phyloP scores from a whole-genome alignment of 257 asterid species.

The Solanum habrochaites region DNA sequence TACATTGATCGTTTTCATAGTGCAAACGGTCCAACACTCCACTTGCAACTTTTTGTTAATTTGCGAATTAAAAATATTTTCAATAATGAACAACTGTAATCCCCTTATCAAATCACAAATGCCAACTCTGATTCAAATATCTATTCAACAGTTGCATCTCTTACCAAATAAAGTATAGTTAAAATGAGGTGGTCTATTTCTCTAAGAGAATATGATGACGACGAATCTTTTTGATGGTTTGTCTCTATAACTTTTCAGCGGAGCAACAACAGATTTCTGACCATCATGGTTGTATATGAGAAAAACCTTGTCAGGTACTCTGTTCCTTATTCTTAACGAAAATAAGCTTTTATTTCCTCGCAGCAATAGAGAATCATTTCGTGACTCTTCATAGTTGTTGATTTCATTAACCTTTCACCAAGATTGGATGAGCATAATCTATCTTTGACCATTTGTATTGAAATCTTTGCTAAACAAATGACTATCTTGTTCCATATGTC shows the following conservation, averaged over 20 bases:
- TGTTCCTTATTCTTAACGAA: conserved; percentile 63
- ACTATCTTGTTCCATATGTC: background rate
- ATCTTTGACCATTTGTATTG: background rate
- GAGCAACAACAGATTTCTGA: background rate
- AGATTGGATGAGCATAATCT: background rate
- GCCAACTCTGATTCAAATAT: conserved; percentile 69
- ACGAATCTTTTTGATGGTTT: too few species aligned
- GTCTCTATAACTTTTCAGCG: background rate
- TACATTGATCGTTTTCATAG: too few species aligned
- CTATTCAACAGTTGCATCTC: conserved; percentile 78
- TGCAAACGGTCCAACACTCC: background rate
- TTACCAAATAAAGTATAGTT: conserved; percentile 37
- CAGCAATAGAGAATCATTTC: conserved; percentile 62
- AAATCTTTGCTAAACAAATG: background rate
- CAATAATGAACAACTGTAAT: conserved; percentile 8
- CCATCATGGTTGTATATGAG: conserved; percentile 76
- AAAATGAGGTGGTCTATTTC: background rate
- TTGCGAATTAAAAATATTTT: background rate
- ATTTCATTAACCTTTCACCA: conserved; percentile 80
- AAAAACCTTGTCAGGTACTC: conserved; percentile 86
- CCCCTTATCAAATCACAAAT: conserved; percentile 82
- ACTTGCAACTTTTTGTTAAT: background rate
- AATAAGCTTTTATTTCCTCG: conserved; percentile 70
- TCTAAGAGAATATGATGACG: too few species aligned
- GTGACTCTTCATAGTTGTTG: conserved; percentile 82